Percentiles rank a stretch among this genome's conserved stretches.
Evolutionary conservation across 371 early-diverging fungal species (phyloP).

Genomic region (Mortierella sp.): DNA sequence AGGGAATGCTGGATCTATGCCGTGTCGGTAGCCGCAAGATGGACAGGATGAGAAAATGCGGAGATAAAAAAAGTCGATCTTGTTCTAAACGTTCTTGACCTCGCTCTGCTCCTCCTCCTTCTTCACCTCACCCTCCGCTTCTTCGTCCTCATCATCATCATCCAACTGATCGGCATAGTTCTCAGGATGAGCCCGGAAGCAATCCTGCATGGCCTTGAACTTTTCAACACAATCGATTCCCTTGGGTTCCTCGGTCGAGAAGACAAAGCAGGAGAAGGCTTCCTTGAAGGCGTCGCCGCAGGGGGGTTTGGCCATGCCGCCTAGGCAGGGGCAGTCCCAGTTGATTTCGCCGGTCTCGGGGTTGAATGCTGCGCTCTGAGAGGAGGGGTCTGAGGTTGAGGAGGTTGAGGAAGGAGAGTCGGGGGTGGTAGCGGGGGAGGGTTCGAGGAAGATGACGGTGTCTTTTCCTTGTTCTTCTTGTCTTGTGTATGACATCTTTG

Average conservation of each 20-base stretch:
- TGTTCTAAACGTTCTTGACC: slow-evolving; percentile 29
- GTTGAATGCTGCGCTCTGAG: slow-evolving; percentile 62
- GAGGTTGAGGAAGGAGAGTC: slow-evolving; percentile 23
- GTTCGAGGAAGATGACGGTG: slow-evolving; percentile 66
- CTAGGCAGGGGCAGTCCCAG: slow-evolving; percentile 99
- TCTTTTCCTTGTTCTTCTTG: slow-evolving; percentile 55
- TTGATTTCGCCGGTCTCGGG: slow-evolving; percentile 96
- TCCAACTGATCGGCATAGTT: slow-evolving; percentile 69
- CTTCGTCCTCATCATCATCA: slow-evolving; percentile 33
- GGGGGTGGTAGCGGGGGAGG: slow-evolving; percentile 40
- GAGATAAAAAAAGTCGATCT: too few species aligned
- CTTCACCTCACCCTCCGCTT: slow-evolving; percentile 16
- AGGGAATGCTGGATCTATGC: too few species aligned
- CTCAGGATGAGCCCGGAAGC: slow-evolving; percentile 86
- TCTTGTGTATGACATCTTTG: slow-evolving; percentile 35
- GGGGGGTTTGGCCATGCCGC: slow-evolving; percentile 94
- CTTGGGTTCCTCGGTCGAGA: slow-evolving; percentile 80
- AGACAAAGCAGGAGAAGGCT: slow-evolving; percentile 97
- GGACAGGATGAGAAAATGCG: too few species aligned
- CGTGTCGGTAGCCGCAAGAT: too few species aligned
- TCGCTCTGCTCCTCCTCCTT: not conserved
- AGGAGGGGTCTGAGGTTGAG: slow-evolving; percentile 49
- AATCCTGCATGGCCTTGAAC: slow-evolving; percentile 90
- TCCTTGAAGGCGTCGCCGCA: slow-evolving; percentile 97
- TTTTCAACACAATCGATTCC: slow-evolving; percentile 89